A percentile compares a stretch with the other conserved stretches of the same genome.
Evolutionary conservation across 441 rosid genomes (phyloP).

Genomic region (Eutrema salsugineum): DNA sequence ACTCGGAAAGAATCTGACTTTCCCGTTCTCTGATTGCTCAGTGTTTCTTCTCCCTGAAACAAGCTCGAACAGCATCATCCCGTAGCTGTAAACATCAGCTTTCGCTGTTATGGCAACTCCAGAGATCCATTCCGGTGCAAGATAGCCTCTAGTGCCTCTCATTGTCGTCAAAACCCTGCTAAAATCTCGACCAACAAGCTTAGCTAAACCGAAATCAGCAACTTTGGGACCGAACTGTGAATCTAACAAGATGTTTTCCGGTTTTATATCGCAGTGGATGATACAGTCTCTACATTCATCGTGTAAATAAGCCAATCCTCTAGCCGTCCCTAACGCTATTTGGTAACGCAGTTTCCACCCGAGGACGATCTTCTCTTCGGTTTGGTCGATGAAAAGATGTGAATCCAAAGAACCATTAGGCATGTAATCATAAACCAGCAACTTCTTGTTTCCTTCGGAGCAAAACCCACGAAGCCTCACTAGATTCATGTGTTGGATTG

Average conservation of each 20-base stretch:
- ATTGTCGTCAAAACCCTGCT: slow-evolving; percentile 77
- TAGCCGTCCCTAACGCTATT: slow-evolving; percentile 60
- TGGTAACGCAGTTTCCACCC: slow-evolving; percentile 56
- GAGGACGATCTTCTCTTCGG: slow-evolving; percentile 16
- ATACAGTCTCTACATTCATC: slow-evolving; percentile 79
- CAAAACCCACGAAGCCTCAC: slow-evolving; percentile 75
- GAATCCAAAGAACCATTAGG: slow-evolving; percentile 60
- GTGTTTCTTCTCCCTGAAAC: slow-evolving; percentile 70
- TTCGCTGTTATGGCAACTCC: slow-evolving; percentile 72
- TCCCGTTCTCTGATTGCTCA: slow-evolving; percentile 42
- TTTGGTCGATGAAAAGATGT: slow-evolving; percentile 37
- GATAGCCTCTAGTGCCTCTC: slow-evolving; percentile 83
- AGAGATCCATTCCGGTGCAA: slow-evolving; percentile 81
- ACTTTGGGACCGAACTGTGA: slow-evolving; percentile 59
- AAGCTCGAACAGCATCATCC: slow-evolving; percentile 80
- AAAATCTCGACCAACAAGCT: slow-evolving; percentile 73
- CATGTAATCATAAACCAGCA: slow-evolving; percentile 72
- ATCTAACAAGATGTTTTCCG: slow-evolving; percentile 72
- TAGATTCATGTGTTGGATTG: slow-evolving; percentile 71
- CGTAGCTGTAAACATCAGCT: slow-evolving; percentile 81
- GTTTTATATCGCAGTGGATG: slow-evolving; percentile 81
- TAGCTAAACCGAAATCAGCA: slow-evolving; percentile 78
- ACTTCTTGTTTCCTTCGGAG: slow-evolving; percentile 49
- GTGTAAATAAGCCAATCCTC: slow-evolving; percentile 76
- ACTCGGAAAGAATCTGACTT: slow-evolving; percentile 50